A percentile compares a stretch with the other conserved stretches of the same genome.
These are phyloP conservation scores for Aspergillus felis DNA, from an alignment of 2,329 filamentous ascomycete species.

Conservation along the genomic window DNA sequence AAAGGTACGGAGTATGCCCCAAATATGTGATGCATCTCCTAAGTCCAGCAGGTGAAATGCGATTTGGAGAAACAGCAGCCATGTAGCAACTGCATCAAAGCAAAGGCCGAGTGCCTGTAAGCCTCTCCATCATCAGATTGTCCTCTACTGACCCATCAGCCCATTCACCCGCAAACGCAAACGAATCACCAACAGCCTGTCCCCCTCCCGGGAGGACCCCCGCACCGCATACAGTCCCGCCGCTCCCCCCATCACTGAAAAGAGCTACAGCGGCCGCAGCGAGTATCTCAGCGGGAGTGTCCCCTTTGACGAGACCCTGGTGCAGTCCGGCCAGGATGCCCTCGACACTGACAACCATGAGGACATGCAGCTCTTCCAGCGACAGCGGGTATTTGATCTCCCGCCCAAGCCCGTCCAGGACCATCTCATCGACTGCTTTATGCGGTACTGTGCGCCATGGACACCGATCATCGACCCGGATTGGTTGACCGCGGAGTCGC, in stretches of 20 bases:
- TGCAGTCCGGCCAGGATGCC: conserved; percentile 22
- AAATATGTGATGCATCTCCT: conserved; percentile 14
- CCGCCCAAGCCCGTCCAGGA: conserved; percentile 27
- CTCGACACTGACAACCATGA: conserved; percentile 18
- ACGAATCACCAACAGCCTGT: conserved; percentile 35
- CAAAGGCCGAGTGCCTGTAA: conserved; percentile 23
- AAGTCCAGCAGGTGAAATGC: conserved; percentile 18
- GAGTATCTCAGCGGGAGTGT: conserved; percentile 23
- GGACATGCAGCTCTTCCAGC: conserved; percentile 21
- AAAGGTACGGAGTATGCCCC: conserved; percentile 29
- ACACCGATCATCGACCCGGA: conserved; percentile 40
- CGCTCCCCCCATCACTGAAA: conserved; percentile 17
- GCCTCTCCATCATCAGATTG: neutral
- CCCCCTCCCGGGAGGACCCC: conserved; percentile 20
- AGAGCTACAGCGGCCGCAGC: conserved; percentile 24
- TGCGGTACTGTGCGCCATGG: conserved; percentile 40
- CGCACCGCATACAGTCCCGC: conserved; percentile 20
- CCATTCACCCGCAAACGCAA: conserved; percentile 28
- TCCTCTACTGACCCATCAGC: conserved; percentile 9
- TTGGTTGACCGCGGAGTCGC: conserved; percentile 34
- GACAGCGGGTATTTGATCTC: conserved; percentile 22
- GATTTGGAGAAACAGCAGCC: conserved; percentile 24
- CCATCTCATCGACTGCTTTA: conserved; percentile 38
- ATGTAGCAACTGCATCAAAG: conserved; percentile 24
- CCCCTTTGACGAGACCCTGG: conserved; percentile 27